Evolutionary conservation across 176 grass and related monocot species (phyloP).

Genomic region (Rhynchospora breviuscula): DNA sequence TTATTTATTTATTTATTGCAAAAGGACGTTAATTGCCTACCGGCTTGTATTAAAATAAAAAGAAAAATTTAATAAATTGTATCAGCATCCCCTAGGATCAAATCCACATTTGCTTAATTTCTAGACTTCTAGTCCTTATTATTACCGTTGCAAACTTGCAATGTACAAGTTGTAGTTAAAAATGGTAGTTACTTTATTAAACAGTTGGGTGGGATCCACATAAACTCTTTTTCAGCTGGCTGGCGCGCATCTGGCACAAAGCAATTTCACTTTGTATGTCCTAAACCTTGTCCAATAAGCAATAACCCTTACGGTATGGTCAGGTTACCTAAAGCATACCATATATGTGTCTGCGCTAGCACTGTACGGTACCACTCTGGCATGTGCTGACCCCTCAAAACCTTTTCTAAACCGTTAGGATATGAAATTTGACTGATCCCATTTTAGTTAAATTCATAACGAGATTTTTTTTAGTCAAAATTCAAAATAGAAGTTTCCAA

Average conservation of each 20-base stretch:
- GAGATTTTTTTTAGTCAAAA: too few relatives aligned
- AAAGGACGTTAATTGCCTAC: background rate
- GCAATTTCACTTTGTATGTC: background rate
- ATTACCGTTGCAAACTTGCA: background rate
- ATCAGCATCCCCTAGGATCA: background rate
- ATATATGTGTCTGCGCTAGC: background rate
- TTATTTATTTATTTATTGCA: background rate
- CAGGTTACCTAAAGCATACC: background rate
- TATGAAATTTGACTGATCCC: too few relatives aligned
- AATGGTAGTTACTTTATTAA: background rate
- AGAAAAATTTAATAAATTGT: background rate
- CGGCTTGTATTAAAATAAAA: too few relatives aligned
- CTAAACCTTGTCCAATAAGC: background rate
- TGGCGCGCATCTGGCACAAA: background rate
- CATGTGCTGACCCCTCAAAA: background rate
- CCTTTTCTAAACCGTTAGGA: too few relatives aligned
- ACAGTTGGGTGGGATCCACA: background rate
- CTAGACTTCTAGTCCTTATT: constrained; percentile 3
- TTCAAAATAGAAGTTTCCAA: too few relatives aligned
- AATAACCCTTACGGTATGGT: background rate
- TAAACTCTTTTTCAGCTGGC: background rate
- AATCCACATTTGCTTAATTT: background rate
- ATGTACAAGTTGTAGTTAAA: background rate
- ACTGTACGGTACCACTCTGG: background rate
- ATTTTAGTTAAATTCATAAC: too few relatives aligned